Evolutionary conservation across 1,139 yeast genomes (phyloP).

Genomic region (Geotrichum cucujoidarum): DNA sequence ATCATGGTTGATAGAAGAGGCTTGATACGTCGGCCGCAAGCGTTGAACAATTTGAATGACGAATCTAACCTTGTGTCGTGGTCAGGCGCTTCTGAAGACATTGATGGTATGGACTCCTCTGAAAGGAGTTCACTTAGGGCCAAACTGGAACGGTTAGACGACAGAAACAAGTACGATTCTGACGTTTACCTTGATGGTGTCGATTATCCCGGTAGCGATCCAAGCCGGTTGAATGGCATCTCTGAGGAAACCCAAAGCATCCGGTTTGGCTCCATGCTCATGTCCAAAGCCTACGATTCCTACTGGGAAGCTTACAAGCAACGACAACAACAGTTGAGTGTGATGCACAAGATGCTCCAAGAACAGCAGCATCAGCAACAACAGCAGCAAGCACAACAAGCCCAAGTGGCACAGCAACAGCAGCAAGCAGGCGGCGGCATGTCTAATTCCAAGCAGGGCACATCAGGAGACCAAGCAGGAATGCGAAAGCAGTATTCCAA

Average conservation of each 20-base stretch:
- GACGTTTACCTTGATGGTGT: conserved; percentile 51
- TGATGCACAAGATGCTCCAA: conserved; percentile 35
- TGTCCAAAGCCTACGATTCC: conserved; percentile 75
- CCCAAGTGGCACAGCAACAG: conserved; percentile 14
- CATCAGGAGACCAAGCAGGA: background rate
- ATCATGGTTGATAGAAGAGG: conserved; percentile 68
- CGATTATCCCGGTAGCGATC: conserved; percentile 56
- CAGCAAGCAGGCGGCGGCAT: conserved; percentile 11
- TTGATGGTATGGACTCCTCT: background rate
- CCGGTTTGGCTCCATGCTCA: conserved; percentile 84
- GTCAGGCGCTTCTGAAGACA: conserved; percentile 7
- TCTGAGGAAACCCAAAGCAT: conserved; percentile 84
- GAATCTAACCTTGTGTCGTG: conserved; percentile 25
- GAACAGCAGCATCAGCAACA: conserved; percentile 29
- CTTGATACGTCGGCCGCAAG: conserved; percentile 34
- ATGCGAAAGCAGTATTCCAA: background rate
- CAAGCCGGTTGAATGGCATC: conserved; percentile 70
- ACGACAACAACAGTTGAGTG: conserved; percentile 42
- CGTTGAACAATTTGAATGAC: conserved; percentile 9
- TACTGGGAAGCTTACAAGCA: conserved; percentile 51
- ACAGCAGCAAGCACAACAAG: conserved; percentile 25
- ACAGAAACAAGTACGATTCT: conserved; percentile 72
- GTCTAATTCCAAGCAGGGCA: background rate
- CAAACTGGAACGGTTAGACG: conserved; percentile 49
- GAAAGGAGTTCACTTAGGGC: conserved; percentile 24